phyloP scores from a whole-genome alignment of 495 filamentous ascomycete species.

The Daldinia childiae region DNA sequence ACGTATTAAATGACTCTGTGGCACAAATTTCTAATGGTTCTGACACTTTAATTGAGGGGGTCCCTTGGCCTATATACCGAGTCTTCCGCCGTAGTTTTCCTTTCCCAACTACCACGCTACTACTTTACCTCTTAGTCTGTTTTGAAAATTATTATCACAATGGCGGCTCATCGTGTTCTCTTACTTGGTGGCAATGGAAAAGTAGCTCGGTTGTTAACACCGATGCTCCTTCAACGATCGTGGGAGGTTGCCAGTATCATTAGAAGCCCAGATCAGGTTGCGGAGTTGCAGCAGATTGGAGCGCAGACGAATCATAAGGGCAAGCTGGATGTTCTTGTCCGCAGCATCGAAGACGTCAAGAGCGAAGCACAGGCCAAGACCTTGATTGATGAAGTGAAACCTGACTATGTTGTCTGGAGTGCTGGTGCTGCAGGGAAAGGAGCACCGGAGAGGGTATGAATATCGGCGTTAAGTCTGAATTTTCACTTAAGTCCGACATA shows the following conservation, averaged over 20 bases:
- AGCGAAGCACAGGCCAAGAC: slow-evolving; percentile 67
- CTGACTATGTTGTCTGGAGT: slow-evolving; percentile 81
- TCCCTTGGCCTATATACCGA: background rate
- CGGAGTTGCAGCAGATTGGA: slow-evolving; percentile 69
- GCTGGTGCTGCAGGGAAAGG: slow-evolving; percentile 85
- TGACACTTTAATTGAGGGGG: slow-evolving; percentile 44
- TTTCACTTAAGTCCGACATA: background rate
- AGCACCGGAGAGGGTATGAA: slow-evolving; percentile 61
- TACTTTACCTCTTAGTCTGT: background rate
- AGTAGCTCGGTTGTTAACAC: slow-evolving; percentile 75
- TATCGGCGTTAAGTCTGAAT: background rate
- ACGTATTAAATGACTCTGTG: background rate
- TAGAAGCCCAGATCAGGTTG: slow-evolving; percentile 72
- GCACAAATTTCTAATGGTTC: slow-evolving; percentile 39
- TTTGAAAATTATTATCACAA: background rate
- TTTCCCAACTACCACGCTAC: background rate
- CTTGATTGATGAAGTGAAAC: slow-evolving; percentile 66
- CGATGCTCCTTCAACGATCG: slow-evolving; percentile 72
- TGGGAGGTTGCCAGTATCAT: slow-evolving; percentile 83
- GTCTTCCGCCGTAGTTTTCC: background rate
- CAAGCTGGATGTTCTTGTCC: slow-evolving; percentile 66
- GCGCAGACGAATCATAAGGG: slow-evolving; percentile 59
- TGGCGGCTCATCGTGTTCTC: background rate
- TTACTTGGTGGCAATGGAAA: slow-evolving; percentile 82
- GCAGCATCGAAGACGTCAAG: slow-evolving; percentile 75